These are phyloP conservation scores for Penicillium sp. DNA, from an alignment of 2,329 filamentous ascomycete genomes.

Conservation along the genomic window DNA sequence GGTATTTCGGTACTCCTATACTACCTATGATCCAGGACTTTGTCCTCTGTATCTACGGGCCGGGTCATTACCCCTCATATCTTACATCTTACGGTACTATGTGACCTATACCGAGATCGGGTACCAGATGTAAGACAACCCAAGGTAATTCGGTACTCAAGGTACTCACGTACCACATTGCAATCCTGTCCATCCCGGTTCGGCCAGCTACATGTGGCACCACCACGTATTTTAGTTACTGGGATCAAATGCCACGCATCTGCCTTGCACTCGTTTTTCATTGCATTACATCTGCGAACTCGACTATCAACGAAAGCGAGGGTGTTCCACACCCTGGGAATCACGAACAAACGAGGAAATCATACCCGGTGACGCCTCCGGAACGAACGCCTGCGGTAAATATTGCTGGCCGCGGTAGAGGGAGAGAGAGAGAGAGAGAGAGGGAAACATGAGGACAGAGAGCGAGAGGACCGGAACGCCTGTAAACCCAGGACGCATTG, in stretches of 20 bases:
- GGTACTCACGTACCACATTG: neutral
- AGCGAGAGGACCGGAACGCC: constrained; percentile 20
- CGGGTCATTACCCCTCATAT: neutral
- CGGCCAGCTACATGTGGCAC: constrained; percentile 1
- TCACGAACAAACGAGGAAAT: neutral
- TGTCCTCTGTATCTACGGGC: too few relatives aligned
- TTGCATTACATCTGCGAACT: neutral
- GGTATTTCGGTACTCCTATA: neutral
- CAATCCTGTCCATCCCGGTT: neutral
- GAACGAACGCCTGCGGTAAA: constrained; percentile 20
- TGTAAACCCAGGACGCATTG: constrained; percentile 14
- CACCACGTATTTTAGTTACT: constrained; percentile 12
- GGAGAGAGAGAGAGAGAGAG: too few relatives aligned
- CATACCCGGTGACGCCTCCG: neutral
- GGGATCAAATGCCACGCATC: constrained; percentile 13
- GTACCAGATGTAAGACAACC: neutral
- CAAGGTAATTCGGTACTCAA: neutral
- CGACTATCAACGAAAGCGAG: constrained; percentile 8
- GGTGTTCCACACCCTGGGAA: constrained; percentile 14
- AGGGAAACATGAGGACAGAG: neutral
- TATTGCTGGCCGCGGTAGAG: constrained; percentile 2
- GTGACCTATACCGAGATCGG: neutral
- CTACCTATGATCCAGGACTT: too few relatives aligned
- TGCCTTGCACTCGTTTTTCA: neutral
- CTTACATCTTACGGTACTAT: neutral